These are phyloP conservation scores for Camellia granthamiana DNA, from an alignment of 148 eudicot species.

Conservation along the genomic window DNA sequence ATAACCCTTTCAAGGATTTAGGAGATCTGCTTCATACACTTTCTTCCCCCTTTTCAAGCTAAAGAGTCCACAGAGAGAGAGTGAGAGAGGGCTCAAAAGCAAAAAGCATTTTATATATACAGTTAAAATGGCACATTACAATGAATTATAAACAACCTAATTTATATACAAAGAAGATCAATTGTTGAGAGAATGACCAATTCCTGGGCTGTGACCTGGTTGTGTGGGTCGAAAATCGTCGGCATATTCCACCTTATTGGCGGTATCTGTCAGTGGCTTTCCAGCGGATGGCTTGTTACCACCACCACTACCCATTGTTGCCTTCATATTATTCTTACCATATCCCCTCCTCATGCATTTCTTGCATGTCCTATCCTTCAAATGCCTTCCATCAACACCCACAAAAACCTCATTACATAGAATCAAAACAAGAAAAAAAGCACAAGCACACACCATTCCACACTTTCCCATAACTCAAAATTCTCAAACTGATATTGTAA, in stretches of 20 bases:
- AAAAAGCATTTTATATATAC: no score
- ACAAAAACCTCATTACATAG: conserved; percentile 14
- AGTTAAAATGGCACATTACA: no score
- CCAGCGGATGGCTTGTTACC: not conserved
- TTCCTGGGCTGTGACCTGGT: conserved; percentile 25
- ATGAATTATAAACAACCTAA: not conserved
- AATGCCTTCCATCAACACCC: conserved; percentile 29
- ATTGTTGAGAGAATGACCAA: conserved; percentile 12
- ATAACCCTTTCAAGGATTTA: no score
- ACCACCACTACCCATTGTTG: not conserved
- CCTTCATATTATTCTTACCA: not conserved
- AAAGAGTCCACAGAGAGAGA: no score
- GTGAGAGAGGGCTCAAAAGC: no score
- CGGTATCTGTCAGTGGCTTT: not conserved
- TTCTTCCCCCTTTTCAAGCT: no score
- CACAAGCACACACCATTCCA: not conserved
- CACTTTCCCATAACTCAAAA: conserved; percentile 14
- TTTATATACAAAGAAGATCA: not conserved
- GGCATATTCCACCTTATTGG: not conserved
- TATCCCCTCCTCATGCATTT: not conserved
- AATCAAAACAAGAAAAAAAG: conserved; percentile 22
- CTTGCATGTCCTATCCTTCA: conserved; percentile 20
- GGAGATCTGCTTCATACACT: no score
- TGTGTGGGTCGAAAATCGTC: conserved; percentile 32
- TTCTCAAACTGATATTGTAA: no score